Conservation (phyloP, 331 rosid genomes). For the Quercus tomentella region DNA sequence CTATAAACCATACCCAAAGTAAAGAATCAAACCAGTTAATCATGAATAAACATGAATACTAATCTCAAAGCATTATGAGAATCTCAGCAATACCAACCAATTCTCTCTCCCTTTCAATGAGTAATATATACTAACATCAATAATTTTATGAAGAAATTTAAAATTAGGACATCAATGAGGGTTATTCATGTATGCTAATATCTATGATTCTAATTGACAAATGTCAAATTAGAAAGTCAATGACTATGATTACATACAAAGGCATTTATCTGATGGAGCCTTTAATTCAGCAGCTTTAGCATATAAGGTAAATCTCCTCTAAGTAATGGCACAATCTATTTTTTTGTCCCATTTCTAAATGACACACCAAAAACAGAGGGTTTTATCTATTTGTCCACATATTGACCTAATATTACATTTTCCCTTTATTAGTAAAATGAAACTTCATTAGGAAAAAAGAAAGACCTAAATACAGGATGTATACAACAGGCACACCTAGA, state of each 20-base stretch:
- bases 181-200: background rate
- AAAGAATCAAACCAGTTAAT: background rate
- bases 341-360: background rate
- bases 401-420: background rate
- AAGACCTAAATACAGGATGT: too few species aligned
- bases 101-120: too few species aligned
- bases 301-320: background rate
- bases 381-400: background rate
- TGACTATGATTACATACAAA: background rate
- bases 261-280: background rate
- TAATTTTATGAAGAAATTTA: background rate
- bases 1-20: too few species aligned
- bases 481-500: too few species aligned
- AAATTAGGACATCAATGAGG: background rate
- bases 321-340: background rate
- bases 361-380: background rate
- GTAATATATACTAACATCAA: background rate
- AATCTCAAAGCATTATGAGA: background rate
- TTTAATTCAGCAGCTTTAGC: background rate
- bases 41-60: background rate
- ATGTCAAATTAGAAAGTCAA: background rate
- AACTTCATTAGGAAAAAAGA: too few species aligned
- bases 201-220: background rate
- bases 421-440: too few species aligned
- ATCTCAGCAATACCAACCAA: background rate